These are phyloP conservation scores for Hypoxylon sp. DNA, from an alignment of 2,329 filamentous ascomycete genomes.

Conservation along the genomic window DNA sequence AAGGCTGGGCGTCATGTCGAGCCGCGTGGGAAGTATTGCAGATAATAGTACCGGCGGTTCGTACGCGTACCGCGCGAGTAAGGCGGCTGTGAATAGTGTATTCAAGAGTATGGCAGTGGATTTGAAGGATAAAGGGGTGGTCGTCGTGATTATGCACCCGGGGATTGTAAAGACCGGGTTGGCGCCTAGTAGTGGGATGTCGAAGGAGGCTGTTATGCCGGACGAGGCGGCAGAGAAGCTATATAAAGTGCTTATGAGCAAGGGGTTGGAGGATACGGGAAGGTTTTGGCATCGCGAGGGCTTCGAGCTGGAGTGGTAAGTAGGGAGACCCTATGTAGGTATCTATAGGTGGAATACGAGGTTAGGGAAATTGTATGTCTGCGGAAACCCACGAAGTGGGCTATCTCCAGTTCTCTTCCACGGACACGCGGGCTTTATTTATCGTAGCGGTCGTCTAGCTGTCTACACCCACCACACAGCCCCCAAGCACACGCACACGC, in stretches of 20 bases:
- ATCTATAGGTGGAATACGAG: background rate
- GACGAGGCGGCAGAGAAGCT: slow-evolving; percentile 62
- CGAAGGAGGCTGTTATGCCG: slow-evolving; percentile 59
- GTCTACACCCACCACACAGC: background rate
- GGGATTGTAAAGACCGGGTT: slow-evolving; percentile 59
- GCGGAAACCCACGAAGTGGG: background rate
- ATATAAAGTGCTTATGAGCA: slow-evolving; percentile 43
- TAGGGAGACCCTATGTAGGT: background rate
- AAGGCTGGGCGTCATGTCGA: slow-evolving; percentile 25
- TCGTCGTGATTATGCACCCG: slow-evolving; percentile 30
- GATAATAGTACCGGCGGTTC: slow-evolving; percentile 24
- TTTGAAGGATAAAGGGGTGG: slow-evolving; percentile 25
- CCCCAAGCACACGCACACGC: background rate
- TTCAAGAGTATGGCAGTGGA: slow-evolving; percentile 33
- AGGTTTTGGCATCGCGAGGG: slow-evolving; percentile 34
- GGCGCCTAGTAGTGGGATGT: slow-evolving; percentile 39
- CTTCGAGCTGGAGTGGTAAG: slow-evolving; percentile 34
- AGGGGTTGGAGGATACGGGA: slow-evolving; percentile 24
- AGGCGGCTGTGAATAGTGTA: slow-evolving; percentile 23
- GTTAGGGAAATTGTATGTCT: background rate
- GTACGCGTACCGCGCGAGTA: slow-evolving; percentile 34
- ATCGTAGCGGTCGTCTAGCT: background rate
- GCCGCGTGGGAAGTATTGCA: slow-evolving; percentile 21
- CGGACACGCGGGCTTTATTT: background rate
- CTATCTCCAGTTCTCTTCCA: background rate